phyloP scores from a whole-genome alignment of 2,329 filamentous ascomycete genomes.

The Calonectria naviculata region DNA sequence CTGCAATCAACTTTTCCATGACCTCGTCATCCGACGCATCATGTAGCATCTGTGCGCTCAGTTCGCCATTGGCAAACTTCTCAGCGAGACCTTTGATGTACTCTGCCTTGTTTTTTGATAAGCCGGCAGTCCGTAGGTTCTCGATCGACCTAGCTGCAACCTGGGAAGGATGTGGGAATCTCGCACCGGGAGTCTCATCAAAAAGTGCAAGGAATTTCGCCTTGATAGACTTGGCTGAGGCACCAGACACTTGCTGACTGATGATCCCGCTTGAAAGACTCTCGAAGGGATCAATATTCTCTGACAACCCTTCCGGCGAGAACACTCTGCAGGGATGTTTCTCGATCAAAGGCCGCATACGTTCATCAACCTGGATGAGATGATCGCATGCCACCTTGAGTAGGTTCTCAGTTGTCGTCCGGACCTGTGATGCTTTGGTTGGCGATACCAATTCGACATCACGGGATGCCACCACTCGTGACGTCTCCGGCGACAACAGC shows the following conservation, averaged over 20 bases:
- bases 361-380: conserved; percentile 78
- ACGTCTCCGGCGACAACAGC: conserved; percentile 78
- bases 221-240: conserved; percentile 90
- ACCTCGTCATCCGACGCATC: conserved; percentile 88
- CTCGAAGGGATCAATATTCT: conserved; percentile 89
- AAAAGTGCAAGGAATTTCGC: conserved; percentile 85
- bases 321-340: conserved; percentile 83
- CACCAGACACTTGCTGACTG: conserved; percentile 94
- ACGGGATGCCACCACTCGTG: conserved; percentile 67
- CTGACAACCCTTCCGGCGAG: conserved; percentile 82
- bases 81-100: conserved; percentile 89
- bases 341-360: conserved; percentile 78
- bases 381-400: conserved; percentile 81
- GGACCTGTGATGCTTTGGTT: conserved; percentile 49
- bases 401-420: conserved; percentile 75
- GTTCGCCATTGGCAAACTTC: conserved; percentile 81
- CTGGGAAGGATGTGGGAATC: conserved; percentile 81
- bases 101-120: conserved; percentile 95
- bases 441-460: conserved; percentile 57
- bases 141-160: conserved; percentile 74
- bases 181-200: conserved; percentile 45
- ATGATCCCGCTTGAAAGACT: conserved; percentile 89
- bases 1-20: conserved; percentile 82
- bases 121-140: conserved; percentile 82
- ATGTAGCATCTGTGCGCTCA: conserved; percentile 81